These are phyloP conservation scores for Coelastrella sp. DNA, from an alignment of 139 green algal species.

Conservation along the genomic window DNA sequence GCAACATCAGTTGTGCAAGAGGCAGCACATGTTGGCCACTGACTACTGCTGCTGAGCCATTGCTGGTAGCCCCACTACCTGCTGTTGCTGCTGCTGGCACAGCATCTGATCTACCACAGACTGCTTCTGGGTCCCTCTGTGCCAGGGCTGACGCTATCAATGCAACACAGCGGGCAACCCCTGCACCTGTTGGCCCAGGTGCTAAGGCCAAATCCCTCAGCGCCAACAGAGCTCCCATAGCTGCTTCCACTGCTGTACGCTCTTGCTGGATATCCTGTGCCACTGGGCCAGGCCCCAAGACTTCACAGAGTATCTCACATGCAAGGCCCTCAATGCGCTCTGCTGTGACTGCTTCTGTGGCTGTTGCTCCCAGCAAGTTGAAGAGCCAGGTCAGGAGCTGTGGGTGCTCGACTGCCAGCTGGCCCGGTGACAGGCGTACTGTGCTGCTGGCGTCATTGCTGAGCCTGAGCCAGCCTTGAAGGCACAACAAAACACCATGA, in stretches of 20 bases:
- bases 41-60: neutral
- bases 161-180: conserved; percentile 17
- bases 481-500: conserved; percentile 48
- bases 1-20: conserved; percentile 66
- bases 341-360: conserved; percentile 8
- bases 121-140: conserved; percentile 54
- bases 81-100: neutral
- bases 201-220: conserved; percentile 25
- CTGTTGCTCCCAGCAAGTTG: conserved; percentile 33
- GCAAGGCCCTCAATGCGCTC: conserved; percentile 41
- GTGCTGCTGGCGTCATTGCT: conserved; percentile 44
- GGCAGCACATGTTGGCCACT: conserved; percentile 49
- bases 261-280: conserved; percentile 50
- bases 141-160: conserved; percentile 52
- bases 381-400: conserved; percentile 51
- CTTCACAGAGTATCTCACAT: conserved; percentile 49
- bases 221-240: conserved; percentile 46
- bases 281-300: conserved; percentile 51
- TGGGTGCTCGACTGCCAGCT: conserved; percentile 48
- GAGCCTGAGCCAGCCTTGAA: conserved; percentile 58
- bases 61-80: neutral
- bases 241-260: conserved; percentile 37
- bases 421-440: conserved; percentile 35
- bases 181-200: conserved; percentile 39
- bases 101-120: neutral